Evolutionary conservation across 768 basidiomycete species (phyloP).

Genomic region (Kwoniella bestiolae): DNA sequence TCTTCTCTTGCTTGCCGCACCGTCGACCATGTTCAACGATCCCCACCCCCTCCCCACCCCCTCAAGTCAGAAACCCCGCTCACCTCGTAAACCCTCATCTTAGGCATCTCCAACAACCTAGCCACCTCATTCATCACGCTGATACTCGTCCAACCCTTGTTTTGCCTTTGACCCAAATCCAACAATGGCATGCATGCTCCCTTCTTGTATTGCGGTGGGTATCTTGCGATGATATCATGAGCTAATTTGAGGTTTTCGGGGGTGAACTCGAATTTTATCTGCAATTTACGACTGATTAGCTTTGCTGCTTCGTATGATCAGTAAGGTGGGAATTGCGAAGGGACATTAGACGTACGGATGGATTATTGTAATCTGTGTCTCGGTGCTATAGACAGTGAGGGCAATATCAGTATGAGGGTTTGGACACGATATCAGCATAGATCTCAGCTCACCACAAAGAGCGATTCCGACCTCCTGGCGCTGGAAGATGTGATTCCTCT

Average conservation of each 20-base stretch:
- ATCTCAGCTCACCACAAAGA: constrained; percentile 86
- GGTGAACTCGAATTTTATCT: constrained; percentile 91
- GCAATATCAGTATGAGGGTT: too few species aligned
- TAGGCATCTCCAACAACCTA: constrained; percentile 86
- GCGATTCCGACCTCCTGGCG: constrained; percentile 72
- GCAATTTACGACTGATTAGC: constrained; percentile 4
- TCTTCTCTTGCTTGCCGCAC: too few species aligned
- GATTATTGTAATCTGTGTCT: constrained; percentile 92
- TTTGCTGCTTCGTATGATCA: neutral
- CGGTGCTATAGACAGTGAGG: constrained; percentile 89
- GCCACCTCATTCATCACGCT: constrained; percentile 99
- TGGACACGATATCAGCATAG: too few species aligned
- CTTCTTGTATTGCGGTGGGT: constrained; percentile 98
- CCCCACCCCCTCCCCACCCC: too few species aligned
- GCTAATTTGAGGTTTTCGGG: constrained; percentile 81
- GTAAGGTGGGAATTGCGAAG: neutral
- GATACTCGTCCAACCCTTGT: constrained; percentile 97
- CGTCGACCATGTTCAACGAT: too few species aligned
- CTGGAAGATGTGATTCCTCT: constrained; percentile 59
- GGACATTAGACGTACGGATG: constrained; percentile 64
- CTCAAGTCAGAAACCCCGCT: too few species aligned
- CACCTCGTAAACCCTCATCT: constrained; percentile 95
- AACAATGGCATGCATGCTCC: constrained; percentile 96
- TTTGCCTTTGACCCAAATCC: constrained; percentile 94
- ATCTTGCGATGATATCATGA: constrained; percentile 84